A percentile compares a stretch with the other conserved stretches of the same genome.
Conservation (phyloP, 2,329 filamentous ascomycete species). For the Metarhizium rileyi region DNA sequence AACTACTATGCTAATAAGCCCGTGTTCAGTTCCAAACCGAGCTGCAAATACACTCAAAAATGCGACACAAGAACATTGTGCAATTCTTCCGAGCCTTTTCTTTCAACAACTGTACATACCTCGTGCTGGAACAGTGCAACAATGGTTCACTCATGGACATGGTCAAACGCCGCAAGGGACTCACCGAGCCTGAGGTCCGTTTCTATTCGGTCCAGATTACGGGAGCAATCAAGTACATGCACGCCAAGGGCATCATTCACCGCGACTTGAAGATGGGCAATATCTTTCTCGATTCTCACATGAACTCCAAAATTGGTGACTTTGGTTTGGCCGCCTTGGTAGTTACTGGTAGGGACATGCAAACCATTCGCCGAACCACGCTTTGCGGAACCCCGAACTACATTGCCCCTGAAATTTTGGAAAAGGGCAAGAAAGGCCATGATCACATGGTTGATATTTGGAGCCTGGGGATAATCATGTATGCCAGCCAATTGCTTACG, state of each 20-base stretch:
- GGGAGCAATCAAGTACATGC: slow-evolving; percentile 96
- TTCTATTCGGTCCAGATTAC: slow-evolving; percentile 92
- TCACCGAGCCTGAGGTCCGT: slow-evolving; percentile 89
- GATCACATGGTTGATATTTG: slow-evolving; percentile 98
- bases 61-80: slow-evolving; percentile 92
- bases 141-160: slow-evolving; percentile 98
- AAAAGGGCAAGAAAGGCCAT: slow-evolving; percentile 88
- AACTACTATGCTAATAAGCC: background rate
- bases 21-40: slow-evolving; percentile 59
- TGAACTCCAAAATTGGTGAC: slow-evolving; percentile 98
- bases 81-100: slow-evolving; percentile 92
- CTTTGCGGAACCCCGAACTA: slow-evolving; percentile 97
- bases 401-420: slow-evolving; percentile 91
- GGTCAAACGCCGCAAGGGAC: slow-evolving; percentile 81
- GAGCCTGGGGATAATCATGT: slow-evolving; percentile 97
- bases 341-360: slow-evolving; percentile 83
- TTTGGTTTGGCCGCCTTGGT: slow-evolving; percentile 90
- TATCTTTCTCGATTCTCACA: slow-evolving; percentile 83
- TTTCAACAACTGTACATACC: slow-evolving; percentile 80
- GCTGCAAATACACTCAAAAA: slow-evolving; percentile 96
- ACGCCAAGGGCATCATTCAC: slow-evolving; percentile 91
- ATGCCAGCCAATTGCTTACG: slow-evolving; percentile 30
- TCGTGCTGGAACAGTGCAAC: slow-evolving; percentile 86
- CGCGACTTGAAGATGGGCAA: slow-evolving; percentile 97
- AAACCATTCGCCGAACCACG: slow-evolving; percentile 75